Evolutionary conservation across 345 rosid genomes (phyloP).

Genomic region (Diplotaxis tenuifolia): DNA sequence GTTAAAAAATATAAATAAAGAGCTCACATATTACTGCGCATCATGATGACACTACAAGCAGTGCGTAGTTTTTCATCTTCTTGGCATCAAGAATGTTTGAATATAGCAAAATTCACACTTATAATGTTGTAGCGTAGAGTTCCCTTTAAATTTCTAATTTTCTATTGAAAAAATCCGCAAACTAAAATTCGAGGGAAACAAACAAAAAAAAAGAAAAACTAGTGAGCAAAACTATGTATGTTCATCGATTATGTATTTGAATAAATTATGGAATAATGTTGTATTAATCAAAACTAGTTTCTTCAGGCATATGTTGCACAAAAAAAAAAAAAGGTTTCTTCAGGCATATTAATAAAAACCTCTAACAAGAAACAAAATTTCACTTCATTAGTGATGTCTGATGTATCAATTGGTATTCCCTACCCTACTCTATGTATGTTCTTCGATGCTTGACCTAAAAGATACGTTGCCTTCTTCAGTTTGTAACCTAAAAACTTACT

Average conservation of each 20-base stretch:
- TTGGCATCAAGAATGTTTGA: background rate
- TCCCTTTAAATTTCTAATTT: too few relatives aligned
- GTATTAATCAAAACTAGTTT: background rate
- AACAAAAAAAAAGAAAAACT: background rate
- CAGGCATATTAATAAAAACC: background rate
- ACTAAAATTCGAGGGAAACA: background rate
- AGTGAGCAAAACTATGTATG: background rate
- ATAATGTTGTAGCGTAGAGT: too few relatives aligned
- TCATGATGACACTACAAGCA: background rate
- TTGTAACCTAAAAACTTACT: conserved; percentile 5
- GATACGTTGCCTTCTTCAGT: background rate
- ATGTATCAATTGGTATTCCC: background rate
- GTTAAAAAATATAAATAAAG: background rate
- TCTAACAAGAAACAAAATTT: background rate
- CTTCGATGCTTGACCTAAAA: conserved; percentile 13
- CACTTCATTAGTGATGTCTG: conserved; percentile 12
- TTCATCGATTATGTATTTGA: background rate
- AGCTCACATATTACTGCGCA: background rate
- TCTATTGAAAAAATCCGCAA: background rate
- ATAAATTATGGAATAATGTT: background rate
- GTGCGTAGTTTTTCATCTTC: background rate
- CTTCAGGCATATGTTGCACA: background rate
- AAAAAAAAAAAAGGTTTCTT: too few relatives aligned
- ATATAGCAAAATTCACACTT: background rate
- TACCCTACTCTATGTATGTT: conserved; percentile 28